Evolutionary conservation across 768 basidiomycete genomes (phyloP).

Genomic region (Tylopilus subfusipes): DNA sequence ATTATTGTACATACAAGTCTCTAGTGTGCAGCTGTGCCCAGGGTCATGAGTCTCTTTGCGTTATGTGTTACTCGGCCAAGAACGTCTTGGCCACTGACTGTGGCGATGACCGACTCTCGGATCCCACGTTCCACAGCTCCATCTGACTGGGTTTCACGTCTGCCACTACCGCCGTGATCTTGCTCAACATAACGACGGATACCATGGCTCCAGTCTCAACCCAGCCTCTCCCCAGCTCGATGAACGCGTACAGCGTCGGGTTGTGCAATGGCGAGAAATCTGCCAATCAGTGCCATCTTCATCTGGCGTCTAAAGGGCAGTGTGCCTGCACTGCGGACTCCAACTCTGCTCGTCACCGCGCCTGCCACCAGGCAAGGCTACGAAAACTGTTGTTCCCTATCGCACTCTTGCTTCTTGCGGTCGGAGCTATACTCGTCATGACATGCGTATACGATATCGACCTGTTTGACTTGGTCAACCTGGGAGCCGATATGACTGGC

Average conservation of each 20-base stretch:
- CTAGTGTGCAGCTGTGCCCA: neutral
- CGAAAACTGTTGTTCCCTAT: constrained; percentile 36
- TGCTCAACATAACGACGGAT: constrained; percentile 6
- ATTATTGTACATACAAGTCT: neutral
- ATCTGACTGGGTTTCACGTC: neutral
- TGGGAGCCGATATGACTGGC: constrained; percentile 32
- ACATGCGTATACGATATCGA: constrained; percentile 30
- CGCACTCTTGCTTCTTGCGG: constrained; percentile 29
- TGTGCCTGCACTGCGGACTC: constrained; percentile 23
- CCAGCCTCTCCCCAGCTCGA: constrained; percentile 26
- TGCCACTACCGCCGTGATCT: constrained; percentile 2
- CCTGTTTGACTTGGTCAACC: constrained; percentile 19
- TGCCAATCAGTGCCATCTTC: constrained; percentile 23
- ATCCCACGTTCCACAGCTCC: neutral
- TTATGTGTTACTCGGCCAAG: neutral
- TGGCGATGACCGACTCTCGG: neutral
- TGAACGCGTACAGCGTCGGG: constrained; percentile 15
- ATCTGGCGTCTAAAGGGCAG: constrained; percentile 15
- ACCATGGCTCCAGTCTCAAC: constrained; percentile 28
- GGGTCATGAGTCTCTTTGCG: neutral
- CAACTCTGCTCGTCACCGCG: constrained; percentile 23
- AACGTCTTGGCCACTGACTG: neutral
- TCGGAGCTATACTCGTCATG: constrained; percentile 31
- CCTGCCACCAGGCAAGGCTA: constrained; percentile 32
- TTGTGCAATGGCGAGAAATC: constrained; percentile 13